Evolutionary conservation across 345 rosid genomes (phyloP).

Genomic region (Erucastrum elatum): DNA sequence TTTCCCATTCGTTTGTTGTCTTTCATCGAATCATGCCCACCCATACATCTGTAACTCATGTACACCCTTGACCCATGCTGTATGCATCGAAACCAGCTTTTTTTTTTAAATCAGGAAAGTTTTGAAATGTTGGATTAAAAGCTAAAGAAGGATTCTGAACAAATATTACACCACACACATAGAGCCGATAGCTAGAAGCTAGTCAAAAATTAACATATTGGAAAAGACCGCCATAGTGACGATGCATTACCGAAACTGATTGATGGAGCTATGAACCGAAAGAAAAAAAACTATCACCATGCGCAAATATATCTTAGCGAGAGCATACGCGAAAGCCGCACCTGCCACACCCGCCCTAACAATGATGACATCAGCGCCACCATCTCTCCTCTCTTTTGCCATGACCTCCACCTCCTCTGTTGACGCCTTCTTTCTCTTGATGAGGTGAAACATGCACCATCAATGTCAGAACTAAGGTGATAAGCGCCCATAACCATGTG

Average conservation of each 20-base stretch:
- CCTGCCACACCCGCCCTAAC: slow-evolving; percentile 76
- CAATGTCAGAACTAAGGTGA: slow-evolving; percentile 26
- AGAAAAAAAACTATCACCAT: not conserved
- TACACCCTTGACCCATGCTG: too few relatives aligned
- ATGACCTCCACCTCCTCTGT: not conserved
- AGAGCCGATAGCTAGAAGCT: too few relatives aligned
- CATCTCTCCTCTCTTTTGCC: slow-evolving; percentile 10
- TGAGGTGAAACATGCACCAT: not conserved
- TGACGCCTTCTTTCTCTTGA: not conserved
- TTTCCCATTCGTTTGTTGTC: too few relatives aligned
- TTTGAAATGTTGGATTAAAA: too few relatives aligned
- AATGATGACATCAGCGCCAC: slow-evolving; percentile 50
- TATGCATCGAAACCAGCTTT: too few relatives aligned
- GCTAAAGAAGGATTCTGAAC: too few relatives aligned
- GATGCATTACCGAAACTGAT: not conserved
- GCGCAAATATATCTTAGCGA: slow-evolving; percentile 49
- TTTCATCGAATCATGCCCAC: too few relatives aligned
- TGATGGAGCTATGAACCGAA: too few relatives aligned
- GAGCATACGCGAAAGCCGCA: slow-evolving; percentile 56
- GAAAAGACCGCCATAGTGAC: not conserved
- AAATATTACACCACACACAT: too few relatives aligned
- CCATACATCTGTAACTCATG: too few relatives aligned
- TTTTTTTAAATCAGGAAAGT: too few relatives aligned
- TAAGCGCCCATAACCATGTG: slow-evolving; percentile 30
- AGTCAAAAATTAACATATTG: too few relatives aligned